phyloP scores from a whole-genome alignment of 2,329 filamentous ascomycete genomes.

The Sporothrix brasiliensis region DNA sequence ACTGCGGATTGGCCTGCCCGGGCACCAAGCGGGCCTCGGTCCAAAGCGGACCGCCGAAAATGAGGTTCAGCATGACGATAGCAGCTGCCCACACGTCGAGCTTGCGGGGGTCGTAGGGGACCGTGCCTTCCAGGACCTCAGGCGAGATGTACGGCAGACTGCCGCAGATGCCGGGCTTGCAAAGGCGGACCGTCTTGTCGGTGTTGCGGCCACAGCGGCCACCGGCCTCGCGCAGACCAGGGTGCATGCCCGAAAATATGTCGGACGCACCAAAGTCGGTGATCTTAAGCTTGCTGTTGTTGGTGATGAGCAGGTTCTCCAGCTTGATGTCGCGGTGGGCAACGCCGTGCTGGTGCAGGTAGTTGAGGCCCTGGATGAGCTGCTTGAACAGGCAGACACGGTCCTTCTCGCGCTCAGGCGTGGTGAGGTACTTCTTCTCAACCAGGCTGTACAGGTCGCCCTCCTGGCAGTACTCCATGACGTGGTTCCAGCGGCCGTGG shows the following conservation, averaged over 20 bases:
- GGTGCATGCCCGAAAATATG: constrained; percentile 80
- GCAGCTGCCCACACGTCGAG: constrained; percentile 86
- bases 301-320: constrained; percentile 80
- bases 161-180: constrained; percentile 78
- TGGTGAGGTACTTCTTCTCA: constrained; percentile 67
- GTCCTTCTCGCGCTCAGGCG: constrained; percentile 66
- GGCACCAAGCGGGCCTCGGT: constrained; percentile 58
- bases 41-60: constrained; percentile 75
- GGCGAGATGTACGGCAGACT: constrained; percentile 86
- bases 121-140: constrained; percentile 73
- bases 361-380: constrained; percentile 76
- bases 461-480: constrained; percentile 88
- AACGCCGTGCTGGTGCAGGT: constrained; percentile 81
- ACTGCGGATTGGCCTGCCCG: constrained; percentile 54
- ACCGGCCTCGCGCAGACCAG: constrained; percentile 71
- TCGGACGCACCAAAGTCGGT: constrained; percentile 90
- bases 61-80: constrained; percentile 78
- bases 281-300: constrained; percentile 82
- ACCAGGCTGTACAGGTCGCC: constrained; percentile 80
- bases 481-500: constrained; percentile 79
- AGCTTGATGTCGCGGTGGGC: constrained; percentile 90
- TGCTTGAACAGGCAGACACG: constrained; percentile 89
- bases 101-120: constrained; percentile 70
- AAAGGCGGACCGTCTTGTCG: constrained; percentile 68
- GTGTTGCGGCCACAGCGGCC: constrained; percentile 75